These are phyloP conservation scores for Pythium guiyangense DNA, from an alignment of 352 stramenopile genomes.

Conservation along the genomic window DNA sequence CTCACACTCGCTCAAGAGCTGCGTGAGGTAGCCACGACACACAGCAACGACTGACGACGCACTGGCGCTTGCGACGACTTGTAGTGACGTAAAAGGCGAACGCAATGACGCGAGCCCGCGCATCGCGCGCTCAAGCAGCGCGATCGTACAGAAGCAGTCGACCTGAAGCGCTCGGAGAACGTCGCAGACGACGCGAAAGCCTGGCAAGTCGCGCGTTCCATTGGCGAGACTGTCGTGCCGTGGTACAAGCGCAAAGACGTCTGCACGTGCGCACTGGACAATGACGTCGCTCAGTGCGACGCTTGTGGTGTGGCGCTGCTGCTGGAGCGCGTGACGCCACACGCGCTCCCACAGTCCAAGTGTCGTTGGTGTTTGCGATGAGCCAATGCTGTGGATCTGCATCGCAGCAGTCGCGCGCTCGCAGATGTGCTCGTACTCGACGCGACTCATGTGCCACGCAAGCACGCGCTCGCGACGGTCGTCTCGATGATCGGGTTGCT, in stretches of 20 bases:
- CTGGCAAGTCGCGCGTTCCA: slow-evolving; percentile 6
- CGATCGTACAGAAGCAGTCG: slow-evolving; percentile 1
- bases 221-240: not conserved
- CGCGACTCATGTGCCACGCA: not conserved
- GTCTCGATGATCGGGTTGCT: not conserved
- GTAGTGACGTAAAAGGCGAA: not conserved
- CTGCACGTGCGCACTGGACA: slow-evolving; percentile 27
- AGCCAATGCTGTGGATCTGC: not conserved
- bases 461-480: not conserved
- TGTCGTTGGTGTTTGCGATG: too few species aligned
- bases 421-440: slow-evolving; percentile 9
- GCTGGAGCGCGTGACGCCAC: slow-evolving; percentile 26
- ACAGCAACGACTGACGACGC: not conserved
- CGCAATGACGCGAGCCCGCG: not conserved
- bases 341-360: slow-evolving; percentile 26
- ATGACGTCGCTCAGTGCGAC: slow-evolving; percentile 22
- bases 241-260: slow-evolving; percentile 19
- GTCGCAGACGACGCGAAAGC: slow-evolving; percentile 15
- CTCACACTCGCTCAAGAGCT: slow-evolving; percentile 9
- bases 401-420: not conserved
- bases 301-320: slow-evolving; percentile 4
- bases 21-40: slow-evolving; percentile 5
- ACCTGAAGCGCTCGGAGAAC: slow-evolving; percentile 3
- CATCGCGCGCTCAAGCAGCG: slow-evolving; percentile 1
- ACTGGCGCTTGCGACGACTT: not conserved